These are phyloP conservation scores for Termitomyces eurrhizus DNA, from an alignment of 768 basidiomycete species.

Conservation along the genomic window DNA sequence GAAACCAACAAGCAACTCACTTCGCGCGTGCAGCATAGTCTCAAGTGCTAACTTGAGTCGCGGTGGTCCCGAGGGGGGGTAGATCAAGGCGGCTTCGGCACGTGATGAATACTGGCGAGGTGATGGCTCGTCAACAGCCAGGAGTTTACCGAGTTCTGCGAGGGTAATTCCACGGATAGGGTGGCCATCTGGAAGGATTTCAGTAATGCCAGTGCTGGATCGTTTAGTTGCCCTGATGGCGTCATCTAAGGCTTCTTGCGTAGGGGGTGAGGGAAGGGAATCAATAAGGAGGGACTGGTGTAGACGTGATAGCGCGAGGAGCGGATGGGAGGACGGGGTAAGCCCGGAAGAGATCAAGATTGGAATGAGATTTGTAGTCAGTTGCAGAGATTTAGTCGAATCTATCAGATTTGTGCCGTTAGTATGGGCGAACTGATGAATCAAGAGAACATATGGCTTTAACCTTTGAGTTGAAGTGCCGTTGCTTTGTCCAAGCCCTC, in stretches of 20 bases:
- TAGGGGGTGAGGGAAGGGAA: conserved; percentile 34
- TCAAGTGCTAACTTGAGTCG: conserved; percentile 64
- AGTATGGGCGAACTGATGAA: too few relatives aligned
- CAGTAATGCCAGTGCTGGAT: conserved; percentile 47
- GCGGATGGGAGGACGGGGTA: conserved; percentile 69
- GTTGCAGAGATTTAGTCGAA: conserved; percentile 47
- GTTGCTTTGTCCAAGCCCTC: conserved; percentile 75
- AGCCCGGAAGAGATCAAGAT: conserved; percentile 57
- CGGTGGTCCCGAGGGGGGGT: conserved; percentile 65
- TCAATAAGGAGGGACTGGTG: conserved; percentile 64
- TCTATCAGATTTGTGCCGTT: conserved; percentile 36
- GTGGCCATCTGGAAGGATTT: conserved; percentile 60
- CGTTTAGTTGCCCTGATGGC: conserved; percentile 55
- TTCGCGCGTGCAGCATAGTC: conserved; percentile 56
- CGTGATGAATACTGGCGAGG: conserved; percentile 26
- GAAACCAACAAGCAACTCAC: conserved; percentile 67
- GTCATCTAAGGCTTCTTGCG: conserved; percentile 58
- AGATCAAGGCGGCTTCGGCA: conserved; percentile 25
- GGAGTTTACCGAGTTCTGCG: conserved; percentile 77
- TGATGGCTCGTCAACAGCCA: conserved; percentile 72
- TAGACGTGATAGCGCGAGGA: conserved; percentile 70
- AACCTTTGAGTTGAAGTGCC: conserved; percentile 56
- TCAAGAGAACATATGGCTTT: too few relatives aligned
- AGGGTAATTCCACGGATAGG: conserved; percentile 73
- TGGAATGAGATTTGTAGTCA: conserved; percentile 63